phyloP scores from a whole-genome alignment of 169 alveolate genomes.

The Plasmodium inui region DNA sequence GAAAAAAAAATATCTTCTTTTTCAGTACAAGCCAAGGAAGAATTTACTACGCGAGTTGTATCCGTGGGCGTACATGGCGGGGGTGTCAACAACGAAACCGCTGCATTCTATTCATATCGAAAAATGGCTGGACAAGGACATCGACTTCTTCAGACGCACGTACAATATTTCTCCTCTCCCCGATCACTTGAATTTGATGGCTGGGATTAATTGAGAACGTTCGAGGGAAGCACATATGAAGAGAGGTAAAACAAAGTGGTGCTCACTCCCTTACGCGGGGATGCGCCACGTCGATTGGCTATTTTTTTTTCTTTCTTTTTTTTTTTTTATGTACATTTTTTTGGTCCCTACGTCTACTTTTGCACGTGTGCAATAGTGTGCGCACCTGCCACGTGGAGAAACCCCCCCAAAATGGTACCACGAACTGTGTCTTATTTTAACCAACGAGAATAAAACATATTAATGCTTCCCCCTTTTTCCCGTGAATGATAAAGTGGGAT shows the following conservation, averaged over 20 bases:
- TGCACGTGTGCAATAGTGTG: not conserved
- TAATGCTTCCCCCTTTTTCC: not conserved
- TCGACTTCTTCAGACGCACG: constrained; percentile 48
- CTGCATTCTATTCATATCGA: constrained; percentile 71
- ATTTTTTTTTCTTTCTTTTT: not conserved
- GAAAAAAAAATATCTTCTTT: constrained; percentile 54
- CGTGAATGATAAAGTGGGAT: not conserved
- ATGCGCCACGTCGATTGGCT: not conserved
- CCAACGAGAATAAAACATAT: not conserved
- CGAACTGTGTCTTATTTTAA: not conserved
- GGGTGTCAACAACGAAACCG: constrained; percentile 46
- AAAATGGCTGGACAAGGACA: constrained; percentile 75
- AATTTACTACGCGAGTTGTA: constrained; percentile 24
- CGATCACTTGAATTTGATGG: constrained; percentile 41
- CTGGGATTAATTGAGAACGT: constrained; percentile 52
- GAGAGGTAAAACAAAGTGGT: not conserved
- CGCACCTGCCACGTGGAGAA: not conserved
- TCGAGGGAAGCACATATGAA: not conserved
- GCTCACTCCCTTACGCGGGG: not conserved
- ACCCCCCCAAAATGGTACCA: not conserved
- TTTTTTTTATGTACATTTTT: not conserved
- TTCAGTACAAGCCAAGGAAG: constrained; percentile 74
- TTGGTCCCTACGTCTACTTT: not conserved
- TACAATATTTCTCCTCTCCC: constrained; percentile 72
- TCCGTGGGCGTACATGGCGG: constrained; percentile 76